phyloP scores from a whole-genome alignment of 164 flowering plant genomes.

The Annona squamosa region DNA sequence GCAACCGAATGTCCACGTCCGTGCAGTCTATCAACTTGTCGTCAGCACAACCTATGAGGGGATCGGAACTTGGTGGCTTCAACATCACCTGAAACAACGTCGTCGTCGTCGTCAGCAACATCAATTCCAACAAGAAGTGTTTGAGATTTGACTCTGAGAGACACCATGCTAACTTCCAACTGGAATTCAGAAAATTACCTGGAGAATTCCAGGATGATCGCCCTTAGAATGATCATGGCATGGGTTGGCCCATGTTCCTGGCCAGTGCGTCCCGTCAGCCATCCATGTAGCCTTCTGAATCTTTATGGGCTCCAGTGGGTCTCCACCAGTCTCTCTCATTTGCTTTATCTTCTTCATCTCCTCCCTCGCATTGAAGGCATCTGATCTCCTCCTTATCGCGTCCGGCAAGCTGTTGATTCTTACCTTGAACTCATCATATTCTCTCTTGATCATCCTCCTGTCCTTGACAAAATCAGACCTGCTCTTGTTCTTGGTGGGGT shows the following conservation, averaged over 20 bases:
- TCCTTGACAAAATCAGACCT: conserved; percentile 71
- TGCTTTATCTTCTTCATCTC: conserved; percentile 70
- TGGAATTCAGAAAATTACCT: conserved; percentile 22
- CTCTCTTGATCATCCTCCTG: conserved; percentile 57
- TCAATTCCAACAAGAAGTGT: not conserved
- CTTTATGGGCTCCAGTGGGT: conserved; percentile 42
- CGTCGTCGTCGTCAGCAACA: no score
- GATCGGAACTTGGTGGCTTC: conserved; percentile 57
- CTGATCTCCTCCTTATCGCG: conserved; percentile 70
- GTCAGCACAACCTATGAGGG: conserved; percentile 26
- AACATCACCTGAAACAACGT: conserved; percentile 46
- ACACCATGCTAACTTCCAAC: not conserved
- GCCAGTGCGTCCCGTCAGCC: conserved; percentile 93
- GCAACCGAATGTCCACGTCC: conserved; percentile 27
- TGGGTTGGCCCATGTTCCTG: conserved; percentile 65
- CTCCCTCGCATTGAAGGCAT: conserved; percentile 78
- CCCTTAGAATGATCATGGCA: conserved; percentile 57
- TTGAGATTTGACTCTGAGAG: not conserved
- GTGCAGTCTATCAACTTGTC: conserved; percentile 27
- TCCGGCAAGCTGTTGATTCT: conserved; percentile 69
- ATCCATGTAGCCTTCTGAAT: conserved; percentile 76
- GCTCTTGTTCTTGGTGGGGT: conserved; percentile 74
- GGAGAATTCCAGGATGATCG: conserved; percentile 77
- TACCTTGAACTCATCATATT: conserved; percentile 84
- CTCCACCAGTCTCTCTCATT: conserved; percentile 50